Conservation (phyloP, 1,139 yeast genomes). For the Zygoascus hellenicus region DNA sequence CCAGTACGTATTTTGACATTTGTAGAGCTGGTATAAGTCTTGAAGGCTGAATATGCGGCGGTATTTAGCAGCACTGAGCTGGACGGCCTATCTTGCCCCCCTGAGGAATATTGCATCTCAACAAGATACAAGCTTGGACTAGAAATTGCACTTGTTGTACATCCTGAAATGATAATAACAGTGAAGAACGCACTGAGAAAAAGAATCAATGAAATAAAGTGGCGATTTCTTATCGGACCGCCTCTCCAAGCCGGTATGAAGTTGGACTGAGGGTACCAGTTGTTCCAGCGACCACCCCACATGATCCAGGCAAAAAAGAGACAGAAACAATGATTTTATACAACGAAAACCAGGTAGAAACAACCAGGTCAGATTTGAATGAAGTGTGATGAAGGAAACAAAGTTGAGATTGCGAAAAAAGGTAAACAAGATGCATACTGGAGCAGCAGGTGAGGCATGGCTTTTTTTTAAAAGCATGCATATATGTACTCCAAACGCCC, state of each 20-base stretch:
- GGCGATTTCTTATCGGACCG: conserved; percentile 19
- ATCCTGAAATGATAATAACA: conserved; percentile 23
- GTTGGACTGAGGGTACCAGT: conserved; percentile 1
- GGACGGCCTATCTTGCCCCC: conserved; percentile 15
- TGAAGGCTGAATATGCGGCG: conserved; percentile 19
- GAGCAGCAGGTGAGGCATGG: no score
- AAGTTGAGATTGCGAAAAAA: background rate
- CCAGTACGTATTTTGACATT: conserved; percentile 24
- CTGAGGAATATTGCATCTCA: conserved; percentile 22
- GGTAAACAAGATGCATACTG: background rate
- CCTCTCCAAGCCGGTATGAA: conserved; percentile 2
- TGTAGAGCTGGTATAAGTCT: conserved; percentile 15
- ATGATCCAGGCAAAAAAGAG: no score
- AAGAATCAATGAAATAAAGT: conserved; percentile 20
- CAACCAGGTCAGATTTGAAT: no score
- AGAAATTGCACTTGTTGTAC: conserved; percentile 19
- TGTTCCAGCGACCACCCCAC: background rate
- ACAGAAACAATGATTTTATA: no score
- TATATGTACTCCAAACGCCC: no score
- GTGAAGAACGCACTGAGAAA: conserved; percentile 21
- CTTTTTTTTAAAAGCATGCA: no score
- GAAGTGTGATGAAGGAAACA: background rate
- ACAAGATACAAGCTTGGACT: conserved; percentile 23
- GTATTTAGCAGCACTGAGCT: conserved; percentile 21
- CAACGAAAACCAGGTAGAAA: no score